phyloP scores from a whole-genome alignment of 768 basidiomycete genomes.

The Agaricus blazei region DNA sequence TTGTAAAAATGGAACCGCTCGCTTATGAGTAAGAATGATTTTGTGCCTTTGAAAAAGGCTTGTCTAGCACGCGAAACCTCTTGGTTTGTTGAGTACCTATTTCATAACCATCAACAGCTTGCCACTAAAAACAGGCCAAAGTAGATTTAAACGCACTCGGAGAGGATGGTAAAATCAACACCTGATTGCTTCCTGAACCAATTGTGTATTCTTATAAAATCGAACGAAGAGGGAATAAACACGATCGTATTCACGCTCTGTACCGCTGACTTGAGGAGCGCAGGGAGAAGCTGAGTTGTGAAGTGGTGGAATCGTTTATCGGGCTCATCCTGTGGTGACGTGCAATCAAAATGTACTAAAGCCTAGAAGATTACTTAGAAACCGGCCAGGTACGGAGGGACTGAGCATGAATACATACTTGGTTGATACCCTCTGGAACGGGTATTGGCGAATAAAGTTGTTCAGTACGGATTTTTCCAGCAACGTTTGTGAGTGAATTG shows the following conservation, averaged over 20 bases:
- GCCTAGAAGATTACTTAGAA: slow-evolving; percentile 34
- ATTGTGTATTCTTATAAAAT: slow-evolving; percentile 90
- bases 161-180: slow-evolving; percentile 76
- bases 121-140: not conserved
- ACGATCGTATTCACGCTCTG: slow-evolving; percentile 85
- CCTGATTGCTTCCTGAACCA: slow-evolving; percentile 71
- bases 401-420: slow-evolving; percentile 37
- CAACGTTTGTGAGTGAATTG: slow-evolving; percentile 78
- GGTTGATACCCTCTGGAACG: slow-evolving; percentile 81
- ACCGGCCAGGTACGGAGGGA: not conserved
- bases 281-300: slow-evolving; percentile 82
- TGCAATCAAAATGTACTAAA: slow-evolving; percentile 71
- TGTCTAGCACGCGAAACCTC: slow-evolving; percentile 94
- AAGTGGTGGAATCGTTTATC: slow-evolving; percentile 88
- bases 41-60: slow-evolving; percentile 85
- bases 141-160: slow-evolving; percentile 57
- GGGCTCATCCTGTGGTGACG: slow-evolving; percentile 68
- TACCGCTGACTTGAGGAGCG: slow-evolving; percentile 86
- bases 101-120: not conserved
- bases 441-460: slow-evolving; percentile 66
- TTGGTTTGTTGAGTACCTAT: slow-evolving; percentile 86
- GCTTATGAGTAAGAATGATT: slow-evolving; percentile 83
- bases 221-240: slow-evolving; percentile 93
- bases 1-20: slow-evolving; percentile 99
- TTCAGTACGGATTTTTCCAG: slow-evolving; percentile 75